Percentiles rank a stretch among this genome's conserved stretches.
These are phyloP conservation scores for Flaveria robusta DNA, from an alignment of 129 eudicot genomes.

Conservation along the genomic window DNA sequence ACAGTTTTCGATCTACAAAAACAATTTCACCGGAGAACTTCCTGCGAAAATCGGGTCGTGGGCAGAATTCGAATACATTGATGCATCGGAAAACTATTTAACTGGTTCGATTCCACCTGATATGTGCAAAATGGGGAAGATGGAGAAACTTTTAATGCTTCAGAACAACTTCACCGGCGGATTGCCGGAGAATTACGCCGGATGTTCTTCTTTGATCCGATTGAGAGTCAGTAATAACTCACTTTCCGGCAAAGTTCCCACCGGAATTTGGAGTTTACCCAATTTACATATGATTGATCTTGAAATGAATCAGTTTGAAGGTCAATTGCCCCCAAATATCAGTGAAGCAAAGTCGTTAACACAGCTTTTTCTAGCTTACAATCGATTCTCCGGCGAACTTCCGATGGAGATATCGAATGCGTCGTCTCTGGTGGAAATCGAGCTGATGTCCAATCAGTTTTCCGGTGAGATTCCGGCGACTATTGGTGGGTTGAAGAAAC, in stretches of 20 bases:
- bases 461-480: slow-evolving; percentile 50
- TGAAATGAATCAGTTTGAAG: slow-evolving; percentile 60
- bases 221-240: slow-evolving; percentile 57
- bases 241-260: slow-evolving; percentile 58
- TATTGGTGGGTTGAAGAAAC: slow-evolving; percentile 49
- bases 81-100: slow-evolving; percentile 49
- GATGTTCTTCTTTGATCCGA: slow-evolving; percentile 50
- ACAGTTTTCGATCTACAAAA: slow-evolving; percentile 53
- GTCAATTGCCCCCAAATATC: slow-evolving; percentile 41
- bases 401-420: slow-evolving; percentile 49
- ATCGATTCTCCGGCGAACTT: slow-evolving; percentile 57
- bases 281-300: slow-evolving; percentile 53
- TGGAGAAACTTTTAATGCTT: slow-evolving; percentile 44
- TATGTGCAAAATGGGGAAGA: slow-evolving; percentile 58
- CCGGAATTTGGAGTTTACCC: slow-evolving; percentile 71
- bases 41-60: slow-evolving; percentile 68
- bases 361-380: slow-evolving; percentile 49
- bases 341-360: slow-evolving; percentile 51
- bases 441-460: slow-evolving; percentile 48
- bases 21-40: slow-evolving; percentile 54
- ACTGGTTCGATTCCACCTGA: slow-evolving; percentile 65
- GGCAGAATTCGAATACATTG: slow-evolving; percentile 52
- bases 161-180: slow-evolving; percentile 66
- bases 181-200: slow-evolving; percentile 53
- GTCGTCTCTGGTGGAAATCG: slow-evolving; percentile 50